phyloP scores from a whole-genome alignment of 176 grass and related monocot genomes.

The Musa troglodytarum region DNA sequence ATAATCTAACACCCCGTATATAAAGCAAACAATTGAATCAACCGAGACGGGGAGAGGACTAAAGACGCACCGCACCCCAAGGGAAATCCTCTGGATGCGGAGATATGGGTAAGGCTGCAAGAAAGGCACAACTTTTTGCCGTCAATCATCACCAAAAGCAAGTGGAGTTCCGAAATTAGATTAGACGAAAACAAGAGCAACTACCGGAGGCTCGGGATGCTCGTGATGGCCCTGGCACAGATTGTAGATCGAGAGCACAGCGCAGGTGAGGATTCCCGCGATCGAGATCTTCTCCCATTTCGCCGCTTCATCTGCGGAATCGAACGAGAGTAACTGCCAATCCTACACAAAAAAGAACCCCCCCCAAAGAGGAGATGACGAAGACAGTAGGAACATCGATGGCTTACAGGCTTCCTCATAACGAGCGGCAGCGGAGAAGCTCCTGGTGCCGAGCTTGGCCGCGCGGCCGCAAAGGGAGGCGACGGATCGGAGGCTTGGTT shows the following conservation, averaged over 20 bases:
- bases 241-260: not conserved
- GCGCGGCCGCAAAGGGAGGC: not conserved
- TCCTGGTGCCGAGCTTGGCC: not conserved
- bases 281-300: constrained; percentile 12
- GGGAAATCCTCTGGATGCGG: constrained; percentile 6
- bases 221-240: not conserved
- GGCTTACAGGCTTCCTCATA: not conserved
- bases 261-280: not conserved
- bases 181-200: not conserved
- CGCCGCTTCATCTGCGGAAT: constrained; percentile 1
- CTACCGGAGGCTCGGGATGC: not conserved
- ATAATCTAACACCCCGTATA: too few relatives aligned
- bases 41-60: not conserved
- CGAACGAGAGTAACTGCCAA: not conserved
- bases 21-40: not conserved
- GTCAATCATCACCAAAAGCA: not conserved
- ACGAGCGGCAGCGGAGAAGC: not conserved
- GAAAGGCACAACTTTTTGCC: not conserved
- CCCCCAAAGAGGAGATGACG: not conserved
- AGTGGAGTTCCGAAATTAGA: not conserved
- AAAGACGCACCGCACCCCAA: not conserved
- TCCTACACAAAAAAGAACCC: not conserved
- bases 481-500: not conserved
- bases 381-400: not conserved
- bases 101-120: constrained; percentile 9